Evolutionary conservation across 306 rosid genomes (phyloP), one percentile per base, ranked within the genome.

Genomic region (Begonia masoniana): DNA sequence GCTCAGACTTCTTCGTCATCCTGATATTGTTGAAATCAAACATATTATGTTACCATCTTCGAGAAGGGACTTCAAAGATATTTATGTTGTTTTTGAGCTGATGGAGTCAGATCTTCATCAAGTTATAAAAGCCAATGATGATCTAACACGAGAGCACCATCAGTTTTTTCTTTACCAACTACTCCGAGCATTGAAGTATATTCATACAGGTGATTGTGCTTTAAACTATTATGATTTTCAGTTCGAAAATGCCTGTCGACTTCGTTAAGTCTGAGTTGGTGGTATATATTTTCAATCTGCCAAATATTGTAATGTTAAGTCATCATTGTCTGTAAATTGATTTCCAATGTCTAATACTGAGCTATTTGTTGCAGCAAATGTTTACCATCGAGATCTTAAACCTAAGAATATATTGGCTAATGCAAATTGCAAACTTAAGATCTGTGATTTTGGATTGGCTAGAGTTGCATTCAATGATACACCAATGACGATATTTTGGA

Each of bases 31-130:
- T 65, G 97, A 89, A 80, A 89, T 89, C 56, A 82, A 89, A 48
- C 97, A 89, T 65, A 69, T 89, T 72, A 85, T 89, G 83, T 53
- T 89, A 63, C 95, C 95, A n/a, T 93, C 97, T 66, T 80, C 95
- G 15, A 71, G 80, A 68, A 80, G 81, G 65, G 95, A 78, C 60
- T 89, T 89, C 21, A 89, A 76, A 73, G 97, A 88, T 60, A 84
- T 88, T 61, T 88, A 84, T 57, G 95, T 88, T 64, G 95, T 88
- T 69, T 88, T 88, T 64, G 95, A 88, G 84, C 85, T 80, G 50
- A 82, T 88, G 97, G 95, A 89, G 47, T 85, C 94, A n/a, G 97
- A 89, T 80, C 82, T 89, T 63, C 97, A 89, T 79, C 95, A 89
- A 73, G 97, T 89, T 67, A 89, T 89, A 65, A 89, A 85, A 72